A percentile compares a stretch with the other conserved stretches of the same genome.
Evolutionary conservation across 768 basidiomycete species (phyloP).

Genomic region (Neoboletus magnificus): DNA sequence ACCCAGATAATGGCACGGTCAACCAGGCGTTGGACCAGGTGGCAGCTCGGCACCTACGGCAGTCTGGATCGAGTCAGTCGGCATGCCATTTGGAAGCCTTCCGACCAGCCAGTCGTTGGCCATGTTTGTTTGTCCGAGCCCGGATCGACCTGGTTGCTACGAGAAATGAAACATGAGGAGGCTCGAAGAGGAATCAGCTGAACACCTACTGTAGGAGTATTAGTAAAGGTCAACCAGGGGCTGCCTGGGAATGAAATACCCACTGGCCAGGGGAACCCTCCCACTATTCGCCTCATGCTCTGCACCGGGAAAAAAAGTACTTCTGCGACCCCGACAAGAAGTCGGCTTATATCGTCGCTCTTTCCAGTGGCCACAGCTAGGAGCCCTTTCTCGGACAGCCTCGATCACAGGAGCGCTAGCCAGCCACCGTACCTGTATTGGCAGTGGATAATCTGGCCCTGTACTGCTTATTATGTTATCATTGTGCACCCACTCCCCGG

Average conservation of each 20-base stretch:
- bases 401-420: neutral
- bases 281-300: neutral
- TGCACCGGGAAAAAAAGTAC: neutral
- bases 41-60: neutral
- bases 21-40: neutral
- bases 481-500: neutral
- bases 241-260: constrained; percentile 3
- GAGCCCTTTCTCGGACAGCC: neutral
- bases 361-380: constrained; percentile 5
- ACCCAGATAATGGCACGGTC: neutral
- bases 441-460: no score
- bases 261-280: neutral
- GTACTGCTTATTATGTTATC: no score
- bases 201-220: neutral
- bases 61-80: neutral
- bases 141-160: neutral
- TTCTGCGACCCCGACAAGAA: neutral
- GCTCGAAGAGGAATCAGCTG: neutral
- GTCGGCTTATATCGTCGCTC: neutral
- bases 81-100: neutral
- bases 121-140: neutral
- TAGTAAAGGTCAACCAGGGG: neutral
- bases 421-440: neutral
- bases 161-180: neutral
- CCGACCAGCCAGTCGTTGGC: neutral